phyloP scores from a whole-genome alignment of 2,329 filamentous ascomycete species.

The Verticillium albo-atrum region DNA sequence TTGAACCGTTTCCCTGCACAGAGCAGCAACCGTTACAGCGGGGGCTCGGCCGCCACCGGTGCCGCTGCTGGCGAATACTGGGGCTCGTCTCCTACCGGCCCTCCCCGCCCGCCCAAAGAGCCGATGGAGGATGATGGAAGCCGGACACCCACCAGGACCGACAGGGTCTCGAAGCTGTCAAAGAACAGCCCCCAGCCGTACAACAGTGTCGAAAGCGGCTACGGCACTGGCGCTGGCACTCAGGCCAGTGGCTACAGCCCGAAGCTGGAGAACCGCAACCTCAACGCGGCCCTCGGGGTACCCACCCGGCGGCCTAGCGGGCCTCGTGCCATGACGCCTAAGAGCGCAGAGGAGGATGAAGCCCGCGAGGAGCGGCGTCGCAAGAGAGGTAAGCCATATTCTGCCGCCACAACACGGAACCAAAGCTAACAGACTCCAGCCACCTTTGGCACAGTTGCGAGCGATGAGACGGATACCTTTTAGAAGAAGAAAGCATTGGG shows the following conservation, averaged over 20 bases:
- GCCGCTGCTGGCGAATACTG: conserved; percentile 35
- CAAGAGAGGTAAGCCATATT: conserved; percentile 48
- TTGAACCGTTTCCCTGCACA: conserved; percentile 46
- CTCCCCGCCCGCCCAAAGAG: conserved; percentile 60
- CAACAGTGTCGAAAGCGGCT: conserved; percentile 50
- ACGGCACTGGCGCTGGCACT: conserved; percentile 48
- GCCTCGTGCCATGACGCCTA: conserved; percentile 58
- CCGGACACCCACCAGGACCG: conserved; percentile 41
- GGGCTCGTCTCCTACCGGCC: conserved; percentile 40
- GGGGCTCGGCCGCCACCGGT: conserved; percentile 18
- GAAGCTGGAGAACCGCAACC: conserved; percentile 52
- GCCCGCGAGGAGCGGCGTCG: conserved; percentile 43
- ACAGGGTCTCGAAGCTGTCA: conserved; percentile 45
- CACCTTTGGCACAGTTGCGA: conserved; percentile 48
- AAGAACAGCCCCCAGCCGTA: conserved; percentile 54
- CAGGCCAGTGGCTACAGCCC: conserved; percentile 42
- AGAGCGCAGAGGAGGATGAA: conserved; percentile 42
- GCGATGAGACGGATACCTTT: conserved; percentile 51
- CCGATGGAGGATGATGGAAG: conserved; percentile 40
- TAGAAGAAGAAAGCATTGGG: conserved; percentile 22
- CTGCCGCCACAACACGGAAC: neutral
- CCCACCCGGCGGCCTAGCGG: conserved; percentile 53
- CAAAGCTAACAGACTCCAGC: conserved; percentile 27
- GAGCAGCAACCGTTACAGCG: conserved; percentile 45
- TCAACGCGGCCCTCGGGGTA: conserved; percentile 47